Percentiles rank a stretch among this genome's conserved stretches.
phyloP scores from a whole-genome alignment of 768 basidiomycete species.

The Pleurotus sapidus region DNA sequence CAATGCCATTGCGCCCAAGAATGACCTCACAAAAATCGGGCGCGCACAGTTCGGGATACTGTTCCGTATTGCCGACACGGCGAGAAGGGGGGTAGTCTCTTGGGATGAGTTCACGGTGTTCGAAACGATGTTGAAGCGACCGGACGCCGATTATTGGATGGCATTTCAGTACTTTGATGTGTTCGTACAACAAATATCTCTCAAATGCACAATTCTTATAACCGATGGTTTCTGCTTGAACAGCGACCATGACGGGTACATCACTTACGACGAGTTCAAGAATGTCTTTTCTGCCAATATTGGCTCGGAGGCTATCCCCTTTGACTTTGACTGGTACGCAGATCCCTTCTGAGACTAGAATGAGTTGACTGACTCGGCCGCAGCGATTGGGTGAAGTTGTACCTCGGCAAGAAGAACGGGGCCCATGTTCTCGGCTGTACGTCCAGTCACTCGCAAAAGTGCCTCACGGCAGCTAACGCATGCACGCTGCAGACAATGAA shows the following conservation, averaged over 20 bases:
- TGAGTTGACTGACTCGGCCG: constrained; percentile 1
- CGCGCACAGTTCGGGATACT: constrained; percentile 87
- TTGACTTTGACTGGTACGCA: constrained; percentile 87
- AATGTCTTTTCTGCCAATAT: constrained; percentile 82
- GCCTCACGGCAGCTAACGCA: not conserved
- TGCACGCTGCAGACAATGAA: constrained; percentile 67
- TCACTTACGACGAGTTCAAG: constrained; percentile 95
- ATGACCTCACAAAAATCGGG: constrained; percentile 82
- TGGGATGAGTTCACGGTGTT: constrained; percentile 98
- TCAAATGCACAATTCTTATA: not conserved
- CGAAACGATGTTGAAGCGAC: constrained; percentile 87
- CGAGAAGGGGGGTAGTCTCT: constrained; percentile 72
- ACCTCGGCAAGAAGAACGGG: constrained; percentile 91
- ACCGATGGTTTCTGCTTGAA: constrained; percentile 11
- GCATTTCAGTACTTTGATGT: constrained; percentile 96
- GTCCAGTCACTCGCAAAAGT: constrained; percentile 23
- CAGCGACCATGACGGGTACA: constrained; percentile 89
- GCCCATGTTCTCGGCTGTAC: constrained; percentile 88
- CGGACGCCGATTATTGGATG: constrained; percentile 97
- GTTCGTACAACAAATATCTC: constrained; percentile 44
- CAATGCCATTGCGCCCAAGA: constrained; percentile 88
- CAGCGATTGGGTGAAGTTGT: constrained; percentile 95
- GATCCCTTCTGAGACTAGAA: not conserved
- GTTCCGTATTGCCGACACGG: constrained; percentile 84
- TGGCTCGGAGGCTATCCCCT: constrained; percentile 81